Conservation (phyloP, 2,329 filamentous ascomycete species). For the Colletotrichum sidae region DNA sequence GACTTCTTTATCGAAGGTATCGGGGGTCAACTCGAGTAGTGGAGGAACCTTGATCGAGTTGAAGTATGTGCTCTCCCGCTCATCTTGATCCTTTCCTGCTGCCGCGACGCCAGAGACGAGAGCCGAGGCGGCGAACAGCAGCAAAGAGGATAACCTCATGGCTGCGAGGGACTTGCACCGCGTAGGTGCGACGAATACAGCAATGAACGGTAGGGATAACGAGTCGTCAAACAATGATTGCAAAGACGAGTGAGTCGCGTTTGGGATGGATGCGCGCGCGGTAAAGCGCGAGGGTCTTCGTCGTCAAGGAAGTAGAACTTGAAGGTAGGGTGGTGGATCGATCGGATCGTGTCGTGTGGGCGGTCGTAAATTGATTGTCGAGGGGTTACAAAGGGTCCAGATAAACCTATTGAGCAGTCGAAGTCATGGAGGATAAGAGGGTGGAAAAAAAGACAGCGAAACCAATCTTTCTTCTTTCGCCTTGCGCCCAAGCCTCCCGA, state of each 20-base stretch:
- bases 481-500: constrained; percentile 29
- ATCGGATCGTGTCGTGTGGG: constrained; percentile 22
- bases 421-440: constrained; percentile 30
- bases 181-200: constrained; percentile 17
- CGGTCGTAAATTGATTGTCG: constrained; percentile 12
- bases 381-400: constrained; percentile 22
- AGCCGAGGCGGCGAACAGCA: constrained; percentile 60
- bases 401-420: constrained; percentile 33
- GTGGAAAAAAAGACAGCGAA: constrained; percentile 10
- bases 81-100: constrained; percentile 51
- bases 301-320: constrained; percentile 19
- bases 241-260: too few species aligned
- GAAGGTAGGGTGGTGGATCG: constrained; percentile 25
- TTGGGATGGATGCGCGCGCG: constrained; percentile 8
- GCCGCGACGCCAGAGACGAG: constrained; percentile 54
- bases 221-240: too few species aligned
- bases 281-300: constrained; percentile 11
- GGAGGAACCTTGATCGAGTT: constrained; percentile 76
- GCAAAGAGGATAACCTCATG: constrained; percentile 59
- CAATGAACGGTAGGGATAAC: background rate
- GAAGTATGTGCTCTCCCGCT: constrained; percentile 65
- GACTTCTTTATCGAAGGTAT: constrained; percentile 67
- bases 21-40: constrained; percentile 68
- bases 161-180: constrained; percentile 37
- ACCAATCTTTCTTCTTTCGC: constrained; percentile 28